Evolutionary conservation across 1,139 yeast species (phyloP).

Genomic region (Diutina mesorugosa): DNA sequence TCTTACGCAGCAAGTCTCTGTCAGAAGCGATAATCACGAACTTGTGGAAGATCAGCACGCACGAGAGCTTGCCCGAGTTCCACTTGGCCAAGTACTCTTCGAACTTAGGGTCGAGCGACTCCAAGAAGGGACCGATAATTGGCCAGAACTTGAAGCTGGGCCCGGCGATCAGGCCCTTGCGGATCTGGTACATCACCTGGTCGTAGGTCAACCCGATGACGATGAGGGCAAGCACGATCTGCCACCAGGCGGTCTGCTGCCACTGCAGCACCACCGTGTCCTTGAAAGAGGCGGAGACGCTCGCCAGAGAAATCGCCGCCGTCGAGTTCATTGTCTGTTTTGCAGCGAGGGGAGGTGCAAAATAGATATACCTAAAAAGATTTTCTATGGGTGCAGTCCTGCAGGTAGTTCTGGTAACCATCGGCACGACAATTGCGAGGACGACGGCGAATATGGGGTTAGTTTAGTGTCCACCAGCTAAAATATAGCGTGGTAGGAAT

Average conservation of each 20-base stretch:
- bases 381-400: not conserved
- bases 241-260: not conserved
- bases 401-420: not conserved
- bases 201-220: conserved; percentile 54
- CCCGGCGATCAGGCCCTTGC: conserved; percentile 84
- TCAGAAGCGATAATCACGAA: conserved; percentile 91
- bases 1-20: conserved; percentile 83
- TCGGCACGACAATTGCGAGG: not conserved
- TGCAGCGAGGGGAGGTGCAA: not conserved
- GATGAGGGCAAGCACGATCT: conserved; percentile 32
- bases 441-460: too few species aligned
- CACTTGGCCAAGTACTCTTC: conserved; percentile 88
- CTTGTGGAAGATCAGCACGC: conserved; percentile 96
- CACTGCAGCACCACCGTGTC: not conserved
- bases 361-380: not conserved
- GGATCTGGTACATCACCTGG: conserved; percentile 63
- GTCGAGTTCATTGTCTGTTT: not conserved
- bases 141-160: conserved; percentile 86
- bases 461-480: too few species aligned
- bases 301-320: not conserved
- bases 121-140: conserved; percentile 89
- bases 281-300: not conserved
- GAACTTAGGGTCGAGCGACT: conserved; percentile 91
- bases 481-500: too few species aligned
- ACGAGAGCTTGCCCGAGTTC: conserved; percentile 87